Evolutionary conservation across 2,329 filamentous ascomycete species (phyloP), one percentile per base, ranked within the genome.

Genomic region (Epichloe scottii): DNA sequence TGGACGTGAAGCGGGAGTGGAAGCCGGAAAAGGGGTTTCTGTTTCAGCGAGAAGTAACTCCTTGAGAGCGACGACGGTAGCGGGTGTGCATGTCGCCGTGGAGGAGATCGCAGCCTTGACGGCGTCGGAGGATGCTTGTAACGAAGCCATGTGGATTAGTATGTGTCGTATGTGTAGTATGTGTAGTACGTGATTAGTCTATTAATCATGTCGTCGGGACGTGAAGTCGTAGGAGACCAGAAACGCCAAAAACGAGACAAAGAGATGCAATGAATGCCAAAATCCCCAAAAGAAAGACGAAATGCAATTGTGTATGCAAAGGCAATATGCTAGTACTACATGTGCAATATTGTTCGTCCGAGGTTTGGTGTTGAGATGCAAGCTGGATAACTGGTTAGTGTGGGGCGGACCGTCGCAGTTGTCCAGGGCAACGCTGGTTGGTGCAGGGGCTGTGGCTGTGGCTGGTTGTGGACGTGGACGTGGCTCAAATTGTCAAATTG

Each of bases 91-190:
- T 57, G 72, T 79, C 45, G 73, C 66, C 12, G 71, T 70, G 50
- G 73, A 77, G 54, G 73, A 67, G 55, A 81, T 66, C 41, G 77
- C 76, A 54, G 68, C 67, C 60, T 79, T 81, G 60, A 79, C 72
- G 54, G 75, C 70, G 54, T 76, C 72, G 59, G 62, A 62, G 58
- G 72, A 71, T 56, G 62, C 62, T 56, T 69, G 66, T 60, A 67
- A 56, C 54, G 71, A 68, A 67, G 69, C 64, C 72, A 76, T 75
- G 53, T 58, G 56, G 53, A 55, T 56, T 57, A 58, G 61, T 51
- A 48, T 61, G 56, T n/a, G n/a, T n/a, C n/a, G n/a, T n/a, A n/a
- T n/a, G n/a, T n/a, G n/a, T n/a, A n/a, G n/a, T n/a, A n/a, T n/a
- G n/a, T n/a, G n/a, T 57, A 58, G 61, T 51, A 48, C 61, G 56